phyloP scores from a whole-genome alignment of 2,329 filamentous ascomycete genomes.

The Mariannaea sp. region DNA sequence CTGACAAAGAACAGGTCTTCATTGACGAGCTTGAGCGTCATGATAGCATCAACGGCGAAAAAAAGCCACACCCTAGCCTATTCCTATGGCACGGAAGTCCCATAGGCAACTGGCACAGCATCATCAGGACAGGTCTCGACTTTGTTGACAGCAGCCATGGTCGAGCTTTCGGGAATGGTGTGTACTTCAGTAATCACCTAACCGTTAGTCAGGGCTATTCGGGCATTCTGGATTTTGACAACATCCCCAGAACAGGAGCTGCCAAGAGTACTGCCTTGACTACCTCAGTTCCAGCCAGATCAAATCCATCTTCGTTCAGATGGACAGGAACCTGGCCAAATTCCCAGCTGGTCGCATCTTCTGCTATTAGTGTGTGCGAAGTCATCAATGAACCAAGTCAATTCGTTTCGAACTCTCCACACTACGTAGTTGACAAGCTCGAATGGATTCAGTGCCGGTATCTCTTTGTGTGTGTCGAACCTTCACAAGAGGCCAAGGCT shows the following conservation, averaged over 20 bases:
- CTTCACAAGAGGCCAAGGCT: conserved; percentile 7
- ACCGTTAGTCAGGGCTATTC: conserved; percentile 22
- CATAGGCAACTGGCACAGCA: conserved; percentile 84
- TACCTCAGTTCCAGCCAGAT: too few species aligned
- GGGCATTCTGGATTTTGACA: not conserved
- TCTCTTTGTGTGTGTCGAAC: conserved; percentile 60
- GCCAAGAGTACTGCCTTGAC: too few species aligned
- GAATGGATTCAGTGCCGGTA: conserved; percentile 94
- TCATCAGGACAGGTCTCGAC: conserved; percentile 80
- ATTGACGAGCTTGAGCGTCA: conserved; percentile 59
- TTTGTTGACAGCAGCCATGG: conserved; percentile 68
- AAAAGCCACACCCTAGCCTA: conserved; percentile 65
- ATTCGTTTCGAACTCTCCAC: conserved; percentile 61
- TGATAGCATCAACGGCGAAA: conserved; percentile 40
- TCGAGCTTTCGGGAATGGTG: conserved; percentile 75
- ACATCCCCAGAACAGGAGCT: not conserved
- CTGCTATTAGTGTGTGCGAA: conserved; percentile 78
- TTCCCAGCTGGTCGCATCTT: conserved; percentile 64
- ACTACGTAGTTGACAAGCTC: conserved; percentile 73
- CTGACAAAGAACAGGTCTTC: conserved; percentile 83
- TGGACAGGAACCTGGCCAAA: conserved; percentile 62
- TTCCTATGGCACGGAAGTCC: conserved; percentile 87
- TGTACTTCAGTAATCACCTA: conserved; percentile 69
- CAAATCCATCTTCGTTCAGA: not conserved
- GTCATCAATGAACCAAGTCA: conserved; percentile 74